phyloP scores from a whole-genome alignment of 768 basidiomycete species.

The Pleurotus platypus region DNA sequence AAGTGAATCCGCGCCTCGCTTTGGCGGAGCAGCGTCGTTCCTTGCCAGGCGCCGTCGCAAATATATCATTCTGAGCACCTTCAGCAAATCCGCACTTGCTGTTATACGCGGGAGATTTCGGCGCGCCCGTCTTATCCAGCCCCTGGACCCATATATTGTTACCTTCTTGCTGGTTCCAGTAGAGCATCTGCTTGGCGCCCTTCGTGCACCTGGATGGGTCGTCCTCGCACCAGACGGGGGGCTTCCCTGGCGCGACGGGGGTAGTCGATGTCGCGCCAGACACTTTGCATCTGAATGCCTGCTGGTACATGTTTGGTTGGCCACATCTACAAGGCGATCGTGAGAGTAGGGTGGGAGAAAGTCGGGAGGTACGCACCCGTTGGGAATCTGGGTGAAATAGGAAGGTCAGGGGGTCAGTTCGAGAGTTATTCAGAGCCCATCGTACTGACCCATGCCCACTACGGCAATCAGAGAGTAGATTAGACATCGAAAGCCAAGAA shows the following conservation, averaged over 20 bases:
- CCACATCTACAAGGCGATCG: constrained; percentile 34
- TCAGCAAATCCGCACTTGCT: constrained; percentile 37
- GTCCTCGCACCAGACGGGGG: constrained; percentile 52
- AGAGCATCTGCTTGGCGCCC: constrained; percentile 54
- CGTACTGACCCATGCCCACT: constrained; percentile 48
- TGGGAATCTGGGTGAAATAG: constrained; percentile 27
- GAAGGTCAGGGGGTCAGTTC: neutral
- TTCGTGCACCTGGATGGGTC: constrained; percentile 36
- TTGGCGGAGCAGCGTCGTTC: neutral
- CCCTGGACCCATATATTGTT: constrained; percentile 46
- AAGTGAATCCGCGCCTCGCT: too few relatives aligned
- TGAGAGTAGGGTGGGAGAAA: neutral
- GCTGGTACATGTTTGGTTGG: constrained; percentile 43
- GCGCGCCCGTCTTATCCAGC: constrained; percentile 29
- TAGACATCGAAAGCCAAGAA: neutral
- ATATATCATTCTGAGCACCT: constrained; percentile 46
- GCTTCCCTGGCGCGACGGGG: constrained; percentile 36
- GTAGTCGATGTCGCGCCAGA: constrained; percentile 35
- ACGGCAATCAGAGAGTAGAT: too few relatives aligned
- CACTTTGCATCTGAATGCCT: constrained; percentile 37
- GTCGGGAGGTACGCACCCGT: constrained; percentile 26
- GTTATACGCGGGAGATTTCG: constrained; percentile 49
- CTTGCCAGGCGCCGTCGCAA: constrained; percentile 9
- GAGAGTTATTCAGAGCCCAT: too few relatives aligned
- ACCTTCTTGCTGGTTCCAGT: constrained; percentile 47